These are phyloP conservation scores for Endocalyx cinctus DNA, from an alignment of 2,329 filamentous ascomycete species.

Conservation along the genomic window DNA sequence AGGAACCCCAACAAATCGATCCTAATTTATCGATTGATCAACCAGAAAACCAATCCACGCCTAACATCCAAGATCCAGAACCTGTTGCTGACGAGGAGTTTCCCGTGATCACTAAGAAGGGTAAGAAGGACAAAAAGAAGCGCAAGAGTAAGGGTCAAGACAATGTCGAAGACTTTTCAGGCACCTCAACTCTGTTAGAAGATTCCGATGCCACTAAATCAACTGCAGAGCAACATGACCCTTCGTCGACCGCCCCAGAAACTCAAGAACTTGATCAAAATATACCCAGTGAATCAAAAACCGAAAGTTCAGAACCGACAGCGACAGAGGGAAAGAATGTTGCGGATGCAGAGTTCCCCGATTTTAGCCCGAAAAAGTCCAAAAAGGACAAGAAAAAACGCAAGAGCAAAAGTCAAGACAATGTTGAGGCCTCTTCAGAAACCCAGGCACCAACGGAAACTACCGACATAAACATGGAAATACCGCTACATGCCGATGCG, in stretches of 20 bases:
- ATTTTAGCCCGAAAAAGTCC: slow-evolving; percentile 15
- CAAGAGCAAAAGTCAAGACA: slow-evolving; percentile 1
- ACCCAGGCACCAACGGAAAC: background rate
- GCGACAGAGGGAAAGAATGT: slow-evolving; percentile 1
- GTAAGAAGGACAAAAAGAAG: slow-evolving; percentile 24
- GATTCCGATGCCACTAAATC: slow-evolving; percentile 4
- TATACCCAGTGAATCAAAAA: slow-evolving; percentile 3
- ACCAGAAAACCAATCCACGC: slow-evolving; percentile 9
- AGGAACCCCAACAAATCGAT: too few relatives aligned
- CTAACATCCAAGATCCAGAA: slow-evolving; percentile 11
- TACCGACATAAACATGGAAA: background rate
- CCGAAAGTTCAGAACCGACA: slow-evolving; percentile 6
- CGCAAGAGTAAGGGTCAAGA: slow-evolving; percentile 16
- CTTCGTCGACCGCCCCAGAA: slow-evolving; percentile 2
- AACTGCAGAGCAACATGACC: slow-evolving; percentile 5
- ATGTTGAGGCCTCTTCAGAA: background rate
- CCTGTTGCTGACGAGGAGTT: slow-evolving; percentile 15
- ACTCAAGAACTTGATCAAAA: slow-evolving; percentile 6
- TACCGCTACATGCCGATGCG: too few relatives aligned
- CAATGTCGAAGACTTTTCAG: slow-evolving; percentile 10
- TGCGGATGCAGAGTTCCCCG: slow-evolving; percentile 4
- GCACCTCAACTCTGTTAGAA: slow-evolving; percentile 5
- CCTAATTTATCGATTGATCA: too few relatives aligned
- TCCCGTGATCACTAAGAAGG: slow-evolving; percentile 20
- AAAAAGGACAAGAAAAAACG: slow-evolving; percentile 29